A percentile compares a stretch with the other conserved stretches of the same genome.
phyloP scores from a whole-genome alignment of 1,284 basidiomycete genomes.

The Entoloma clypeatum region DNA sequence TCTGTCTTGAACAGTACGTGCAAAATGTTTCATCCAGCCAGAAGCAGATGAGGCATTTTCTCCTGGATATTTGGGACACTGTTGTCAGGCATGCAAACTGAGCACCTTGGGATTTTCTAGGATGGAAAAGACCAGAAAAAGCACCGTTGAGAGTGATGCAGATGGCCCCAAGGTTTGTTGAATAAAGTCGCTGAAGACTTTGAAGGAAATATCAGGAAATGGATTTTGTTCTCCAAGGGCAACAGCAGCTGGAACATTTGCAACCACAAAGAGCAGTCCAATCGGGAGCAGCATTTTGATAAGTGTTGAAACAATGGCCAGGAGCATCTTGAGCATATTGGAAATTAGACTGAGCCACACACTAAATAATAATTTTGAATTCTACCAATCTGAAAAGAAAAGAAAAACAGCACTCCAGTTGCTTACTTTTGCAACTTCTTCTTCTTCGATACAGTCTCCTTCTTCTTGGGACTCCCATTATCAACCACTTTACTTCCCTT shows the following conservation, averaged over 20 bases:
- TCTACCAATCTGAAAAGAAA: no score
- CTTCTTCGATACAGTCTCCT: neutral
- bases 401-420: neutral
- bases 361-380: neutral
- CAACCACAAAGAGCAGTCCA: neutral
- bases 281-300: neutral
- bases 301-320: neutral
- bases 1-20: neutral
- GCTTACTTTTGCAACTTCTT: neutral
- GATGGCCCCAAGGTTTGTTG: conserved; percentile 11
- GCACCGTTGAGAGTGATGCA: conserved; percentile 15
- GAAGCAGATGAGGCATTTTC: conserved; percentile 2
- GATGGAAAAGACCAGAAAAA: conserved; percentile 15
- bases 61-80: neutral
- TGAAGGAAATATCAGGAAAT: conserved; percentile 19
- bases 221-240: conserved; percentile 6
- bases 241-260: neutral
- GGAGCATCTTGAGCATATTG: neutral
- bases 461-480: neutral
- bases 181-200: conserved; percentile 15
- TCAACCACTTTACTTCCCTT: conserved; percentile 1
- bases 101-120: conserved; percentile 17
- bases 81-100: conserved; percentile 6
- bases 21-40: conserved; percentile 13
- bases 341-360: neutral